Conservation (phyloP, 1,284 basidiomycete species). For the Ustilago vetiveriae region DNA sequence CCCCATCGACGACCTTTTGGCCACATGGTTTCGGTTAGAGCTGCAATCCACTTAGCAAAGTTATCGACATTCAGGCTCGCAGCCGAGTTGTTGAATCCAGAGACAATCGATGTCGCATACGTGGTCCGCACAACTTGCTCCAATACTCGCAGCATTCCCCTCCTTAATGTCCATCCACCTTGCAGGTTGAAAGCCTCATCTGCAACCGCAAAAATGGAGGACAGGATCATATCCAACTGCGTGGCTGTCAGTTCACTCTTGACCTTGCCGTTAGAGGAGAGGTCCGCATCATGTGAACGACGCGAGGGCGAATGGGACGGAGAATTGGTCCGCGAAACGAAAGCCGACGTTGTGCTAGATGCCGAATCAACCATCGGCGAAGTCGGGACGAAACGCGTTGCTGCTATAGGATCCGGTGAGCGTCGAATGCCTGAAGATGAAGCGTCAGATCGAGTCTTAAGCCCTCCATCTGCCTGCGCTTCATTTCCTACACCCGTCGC, state of each 20-base stretch:
- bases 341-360: constrained; percentile 25
- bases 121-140: constrained; percentile 65
- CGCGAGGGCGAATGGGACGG: constrained; percentile 30
- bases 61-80: constrained; percentile 50
- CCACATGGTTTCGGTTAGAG: constrained; percentile 59
- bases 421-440: background rate
- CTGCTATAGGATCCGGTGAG: constrained; percentile 1
- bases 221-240: constrained; percentile 64
- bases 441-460: constrained; percentile 6
- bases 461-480: background rate
- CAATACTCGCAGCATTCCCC: constrained; percentile 65
- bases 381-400: constrained; percentile 1
- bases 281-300: constrained; percentile 1
- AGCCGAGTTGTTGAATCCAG: constrained; percentile 57
- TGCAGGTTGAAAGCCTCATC: constrained; percentile 67
- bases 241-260: constrained; percentile 35
- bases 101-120: constrained; percentile 60
- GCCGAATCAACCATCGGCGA: constrained; percentile 24
- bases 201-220: constrained; percentile 65
- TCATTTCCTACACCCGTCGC: constrained; percentile 4
- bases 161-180: constrained; percentile 65
- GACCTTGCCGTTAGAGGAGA: background rate
- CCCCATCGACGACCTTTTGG: constrained; percentile 48
- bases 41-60: constrained; percentile 55
- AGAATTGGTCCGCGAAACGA: constrained; percentile 39